Base-by-base conservation (phyloP, 2,329 filamentous ascomycete genomes). In the Ceratocystis lukuohia region DNA sequence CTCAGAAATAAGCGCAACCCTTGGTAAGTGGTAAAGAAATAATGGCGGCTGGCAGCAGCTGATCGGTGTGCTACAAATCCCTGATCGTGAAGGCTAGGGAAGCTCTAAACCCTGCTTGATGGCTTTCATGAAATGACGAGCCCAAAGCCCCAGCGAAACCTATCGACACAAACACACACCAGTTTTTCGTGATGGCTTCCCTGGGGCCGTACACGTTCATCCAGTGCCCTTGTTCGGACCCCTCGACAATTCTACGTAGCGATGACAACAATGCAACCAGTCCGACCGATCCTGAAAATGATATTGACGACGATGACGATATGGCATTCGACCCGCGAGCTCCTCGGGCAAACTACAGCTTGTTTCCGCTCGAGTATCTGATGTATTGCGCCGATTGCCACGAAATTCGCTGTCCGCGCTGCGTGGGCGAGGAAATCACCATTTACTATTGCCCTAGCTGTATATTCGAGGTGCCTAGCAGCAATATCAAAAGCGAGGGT, bases 351-450 rank as follows among this genome's bases (percentile, higher is more conserved):
- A 94, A 91, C 75, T 97, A 91, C 79, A 92, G 91, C 70, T 80
- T 99, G 41, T 96, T 93, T 73, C 93, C 94, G 0, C 85, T 96
- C 57, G 93, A 97, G 73, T 87, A 96, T 74, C 83, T 99, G 30
- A 82, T 97, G 50, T 99, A 96, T 78, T 99, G 94, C 79, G 93
- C 96, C 74, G 94, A 97, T 74, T 99, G 94, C 75, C 91, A 96
- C 74, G 88, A 96, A 76, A 96, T 97, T 69, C 88, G 94, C 71
- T 99, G 94, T 74, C 89, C 91, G 5, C 82, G 91, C 77, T 99
- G 94, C 73, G 89, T 95, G 65, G 84, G 87, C 61, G 94, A 99
- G 74, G 94, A 99, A 77, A 91, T 96, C 66, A 86, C 96, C 61
- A 94, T 90, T 65, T 96, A 91, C 81, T 99, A 90, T 76, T 99